A percentile compares a stretch with the other conserved stretches of the same genome.
Evolutionary conservation across 768 basidiomycete species (phyloP).

Genomic region (Amyloporia xantha): DNA sequence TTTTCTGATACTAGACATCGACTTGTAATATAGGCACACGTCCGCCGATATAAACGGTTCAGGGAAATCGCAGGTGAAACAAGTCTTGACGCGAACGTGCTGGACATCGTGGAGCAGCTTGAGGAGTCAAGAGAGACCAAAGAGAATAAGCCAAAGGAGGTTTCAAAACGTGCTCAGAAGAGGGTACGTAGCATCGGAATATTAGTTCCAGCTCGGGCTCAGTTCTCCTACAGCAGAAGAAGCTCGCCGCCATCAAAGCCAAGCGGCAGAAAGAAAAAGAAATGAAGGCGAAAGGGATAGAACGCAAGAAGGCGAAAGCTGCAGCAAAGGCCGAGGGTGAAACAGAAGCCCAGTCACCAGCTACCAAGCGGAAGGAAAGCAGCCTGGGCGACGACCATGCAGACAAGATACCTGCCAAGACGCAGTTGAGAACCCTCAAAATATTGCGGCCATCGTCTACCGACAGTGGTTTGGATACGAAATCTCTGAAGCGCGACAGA

Average conservation of each 20-base stretch:
- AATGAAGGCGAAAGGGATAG: slow-evolving; percentile 33
- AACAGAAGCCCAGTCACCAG: slow-evolving; percentile 1
- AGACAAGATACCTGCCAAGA: not conserved
- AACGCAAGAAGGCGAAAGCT: slow-evolving; percentile 14
- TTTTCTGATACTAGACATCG: slow-evolving; percentile 2
- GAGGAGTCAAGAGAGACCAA: slow-evolving; percentile 2
- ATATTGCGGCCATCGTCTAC: too few species aligned
- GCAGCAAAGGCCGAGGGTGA: slow-evolving; percentile 4
- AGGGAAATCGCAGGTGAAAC: slow-evolving; percentile 32
- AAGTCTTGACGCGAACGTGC: slow-evolving; percentile 41
- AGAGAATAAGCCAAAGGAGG: slow-evolving; percentile 1
- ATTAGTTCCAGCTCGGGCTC: not conserved
- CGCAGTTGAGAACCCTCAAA: too few species aligned
- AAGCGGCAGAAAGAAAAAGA: slow-evolving; percentile 45
- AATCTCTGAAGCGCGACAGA: not conserved
- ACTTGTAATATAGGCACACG: slow-evolving; percentile 45
- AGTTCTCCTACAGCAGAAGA: slow-evolving; percentile 31
- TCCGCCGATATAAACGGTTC: slow-evolving; percentile 51
- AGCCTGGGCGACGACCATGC: not conserved
- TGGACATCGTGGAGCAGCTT: slow-evolving; percentile 30
- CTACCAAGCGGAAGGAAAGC: not conserved
- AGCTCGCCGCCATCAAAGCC: slow-evolving; percentile 36
- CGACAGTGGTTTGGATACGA: too few species aligned
- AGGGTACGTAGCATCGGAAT: slow-evolving; percentile 35
- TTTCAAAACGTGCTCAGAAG: slow-evolving; percentile 59